These are phyloP conservation scores for Lasiosphaeria ovina DNA, from an alignment of 495 filamentous ascomycete species.

Conservation along the genomic window DNA sequence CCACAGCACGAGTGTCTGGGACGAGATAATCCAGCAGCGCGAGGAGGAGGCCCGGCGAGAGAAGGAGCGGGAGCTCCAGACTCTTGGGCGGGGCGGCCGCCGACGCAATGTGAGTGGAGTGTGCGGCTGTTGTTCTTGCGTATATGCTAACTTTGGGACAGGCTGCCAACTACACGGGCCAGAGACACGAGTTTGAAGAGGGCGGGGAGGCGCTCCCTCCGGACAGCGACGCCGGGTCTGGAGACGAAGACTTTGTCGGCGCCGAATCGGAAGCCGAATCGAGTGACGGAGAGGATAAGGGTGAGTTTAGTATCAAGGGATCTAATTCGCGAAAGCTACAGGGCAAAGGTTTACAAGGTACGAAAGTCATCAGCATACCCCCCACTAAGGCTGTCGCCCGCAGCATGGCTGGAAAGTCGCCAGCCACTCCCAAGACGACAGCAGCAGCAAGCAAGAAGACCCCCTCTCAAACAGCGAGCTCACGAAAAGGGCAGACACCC, in stretches of 20 bases:
- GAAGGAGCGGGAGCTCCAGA: constrained; percentile 59
- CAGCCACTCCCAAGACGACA: constrained; percentile 10
- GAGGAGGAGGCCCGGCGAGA: constrained; percentile 72
- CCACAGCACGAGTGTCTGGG: constrained; percentile 71
- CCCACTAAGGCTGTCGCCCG: constrained; percentile 5
- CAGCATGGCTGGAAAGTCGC: constrained; percentile 5
- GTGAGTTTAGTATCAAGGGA: constrained; percentile 18
- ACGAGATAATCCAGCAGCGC: constrained; percentile 78
- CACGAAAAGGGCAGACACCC: constrained; percentile 18
- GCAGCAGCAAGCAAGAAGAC: constrained; percentile 5
- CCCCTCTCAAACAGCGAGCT: constrained; percentile 16
- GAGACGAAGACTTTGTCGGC: constrained; percentile 34
- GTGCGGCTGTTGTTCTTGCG: neutral
- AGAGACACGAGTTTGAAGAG: constrained; percentile 30
- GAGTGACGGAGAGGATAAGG: constrained; percentile 23
- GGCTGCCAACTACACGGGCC: constrained; percentile 26
- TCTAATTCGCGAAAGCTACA: constrained; percentile 13
- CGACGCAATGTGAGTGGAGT: constrained; percentile 48
- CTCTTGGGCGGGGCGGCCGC: constrained; percentile 80
- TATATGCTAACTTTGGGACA: constrained; percentile 28
- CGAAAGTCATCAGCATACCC: constrained; percentile 3
- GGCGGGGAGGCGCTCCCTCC: constrained; percentile 26
- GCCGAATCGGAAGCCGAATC: constrained; percentile 28
- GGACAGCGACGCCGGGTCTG: constrained; percentile 28
- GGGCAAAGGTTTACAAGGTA: constrained; percentile 11